Evolutionary conservation across 2,329 filamentous ascomycete species (phyloP).

Genomic region (Penicillium palitans): DNA sequence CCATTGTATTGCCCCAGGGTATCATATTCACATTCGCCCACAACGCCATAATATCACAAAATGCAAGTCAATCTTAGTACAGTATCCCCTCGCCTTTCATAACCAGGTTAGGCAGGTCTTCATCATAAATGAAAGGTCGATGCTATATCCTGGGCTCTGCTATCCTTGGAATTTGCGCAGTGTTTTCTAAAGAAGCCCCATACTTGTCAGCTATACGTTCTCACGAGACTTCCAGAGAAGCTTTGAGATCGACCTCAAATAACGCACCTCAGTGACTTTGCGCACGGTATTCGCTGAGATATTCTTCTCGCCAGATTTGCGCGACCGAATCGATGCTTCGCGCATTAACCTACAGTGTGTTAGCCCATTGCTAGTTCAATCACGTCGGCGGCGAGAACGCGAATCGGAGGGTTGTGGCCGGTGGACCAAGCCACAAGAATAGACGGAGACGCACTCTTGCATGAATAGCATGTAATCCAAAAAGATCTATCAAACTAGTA

Average conservation of each 20-base stretch:
- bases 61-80: constrained; percentile 4
- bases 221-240: not conserved
- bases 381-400: not conserved
- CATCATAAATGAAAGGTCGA: not conserved
- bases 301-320: constrained; percentile 69
- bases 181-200: constrained; percentile 53
- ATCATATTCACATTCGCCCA: constrained; percentile 1
- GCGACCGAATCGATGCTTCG: constrained; percentile 74
- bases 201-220: constrained; percentile 7
- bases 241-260: not conserved
- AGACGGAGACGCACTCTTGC: constrained; percentile 52
- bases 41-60: constrained; percentile 4
- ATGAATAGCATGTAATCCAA: constrained; percentile 83
- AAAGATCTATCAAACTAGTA: constrained; percentile 62
- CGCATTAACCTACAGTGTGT: constrained; percentile 64
- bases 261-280: constrained; percentile 71
- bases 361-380: not conserved
- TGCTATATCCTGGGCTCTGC: constrained; percentile 20
- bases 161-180: constrained; percentile 69
- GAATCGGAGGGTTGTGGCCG: not conserved
- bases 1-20: not conserved
- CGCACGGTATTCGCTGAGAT: constrained; percentile 74
- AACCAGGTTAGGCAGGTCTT: not conserved
- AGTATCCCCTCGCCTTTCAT: not conserved
- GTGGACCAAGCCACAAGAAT: not conserved